Base-by-base conservation (phyloP, 345 rosid species). In the Citropsis articulata region DNA sequence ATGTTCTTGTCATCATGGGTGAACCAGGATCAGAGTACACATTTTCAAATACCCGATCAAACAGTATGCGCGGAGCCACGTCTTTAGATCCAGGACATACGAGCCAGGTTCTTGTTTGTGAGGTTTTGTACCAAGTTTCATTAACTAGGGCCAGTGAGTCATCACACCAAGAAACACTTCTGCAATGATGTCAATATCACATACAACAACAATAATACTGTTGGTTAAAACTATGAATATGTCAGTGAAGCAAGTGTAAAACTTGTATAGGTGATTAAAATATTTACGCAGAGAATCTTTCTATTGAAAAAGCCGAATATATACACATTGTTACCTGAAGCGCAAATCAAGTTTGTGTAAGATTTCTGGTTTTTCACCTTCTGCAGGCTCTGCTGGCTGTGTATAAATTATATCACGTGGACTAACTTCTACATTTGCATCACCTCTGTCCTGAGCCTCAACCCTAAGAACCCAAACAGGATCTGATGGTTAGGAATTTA, bases 1-100 rank as follows among this genome's bases (percentile, higher is more conserved):
- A 73, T 13, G 98, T 92, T 88, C 97, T 96, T 78, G 95, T 91
- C 82, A 88, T 80, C 98, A 96, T 90, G 62, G 99, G 93, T 67
- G 98, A 94, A 53, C 99, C 98, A 80, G 99, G 99, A 81, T 96
- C 99, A n/a, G 99, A 91, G 84, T 96, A 96, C 73, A 89, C 99
- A 87, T 96, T 97, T 82, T 96, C 99, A 1, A 94, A 96, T 82
- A 98, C 94, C 82, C 99, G 88, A 83, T 96, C 98, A 85, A 96
- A 96, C 79, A 96, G 84, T 79, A 94, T 84, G 62, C 89, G 89
- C 57, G 97, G 95, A 84, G 83, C 83, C 75, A 83, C 88, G 83
- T 90, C 93, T 73, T 77, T 81, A 79, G 87, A 87, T 75, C 89
- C 94, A 60, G 97, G 97, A 69, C 95, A 89, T 83, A 94, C 87